These are phyloP conservation scores for Punica granatum DNA, from an alignment of 345 rosid species.

Conservation along the genomic window DNA sequence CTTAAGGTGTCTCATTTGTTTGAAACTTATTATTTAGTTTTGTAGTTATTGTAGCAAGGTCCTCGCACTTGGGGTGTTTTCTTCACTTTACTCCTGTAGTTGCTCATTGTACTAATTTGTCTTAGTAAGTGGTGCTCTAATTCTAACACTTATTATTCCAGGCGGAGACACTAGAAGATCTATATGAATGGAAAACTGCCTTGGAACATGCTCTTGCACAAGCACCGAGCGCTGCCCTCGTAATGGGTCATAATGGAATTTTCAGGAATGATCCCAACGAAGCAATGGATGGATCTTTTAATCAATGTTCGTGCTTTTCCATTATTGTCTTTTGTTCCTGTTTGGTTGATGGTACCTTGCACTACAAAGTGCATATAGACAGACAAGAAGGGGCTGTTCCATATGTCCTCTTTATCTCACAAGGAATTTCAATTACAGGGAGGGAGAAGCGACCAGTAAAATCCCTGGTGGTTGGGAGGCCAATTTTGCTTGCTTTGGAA, in stretches of 20 bases:
- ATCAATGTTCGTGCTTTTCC: constrained; percentile 51
- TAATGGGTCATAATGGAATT: constrained; percentile 91
- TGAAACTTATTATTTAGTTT: background rate
- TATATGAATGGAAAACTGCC: constrained; percentile 91
- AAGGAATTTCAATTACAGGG: constrained; percentile 37
- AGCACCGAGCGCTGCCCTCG: constrained; percentile 96
- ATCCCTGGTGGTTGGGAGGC: constrained; percentile 97
- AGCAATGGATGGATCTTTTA: constrained; percentile 70
- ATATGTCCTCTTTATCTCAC: constrained; percentile 1
- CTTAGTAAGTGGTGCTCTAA: background rate
- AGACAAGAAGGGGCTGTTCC: background rate
- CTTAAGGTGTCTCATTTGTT: constrained; percentile 62
- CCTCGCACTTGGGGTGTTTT: background rate
- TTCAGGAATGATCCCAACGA: constrained; percentile 68
- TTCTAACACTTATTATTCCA: constrained; percentile 18
- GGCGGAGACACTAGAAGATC: constrained; percentile 96
- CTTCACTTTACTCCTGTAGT: constrained; percentile 1
- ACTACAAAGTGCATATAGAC: background rate
- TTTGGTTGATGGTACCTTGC: background rate
- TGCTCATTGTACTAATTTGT: background rate
- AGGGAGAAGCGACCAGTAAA: constrained; percentile 86
- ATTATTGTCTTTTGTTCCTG: constrained; percentile 3
- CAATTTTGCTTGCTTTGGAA: constrained; percentile 96
- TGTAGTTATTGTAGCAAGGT: background rate
- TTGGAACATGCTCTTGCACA: constrained; percentile 89